These are phyloP conservation scores for Allium sativum DNA, from an alignment of 106 monocot genomes.

Conservation along the genomic window DNA sequence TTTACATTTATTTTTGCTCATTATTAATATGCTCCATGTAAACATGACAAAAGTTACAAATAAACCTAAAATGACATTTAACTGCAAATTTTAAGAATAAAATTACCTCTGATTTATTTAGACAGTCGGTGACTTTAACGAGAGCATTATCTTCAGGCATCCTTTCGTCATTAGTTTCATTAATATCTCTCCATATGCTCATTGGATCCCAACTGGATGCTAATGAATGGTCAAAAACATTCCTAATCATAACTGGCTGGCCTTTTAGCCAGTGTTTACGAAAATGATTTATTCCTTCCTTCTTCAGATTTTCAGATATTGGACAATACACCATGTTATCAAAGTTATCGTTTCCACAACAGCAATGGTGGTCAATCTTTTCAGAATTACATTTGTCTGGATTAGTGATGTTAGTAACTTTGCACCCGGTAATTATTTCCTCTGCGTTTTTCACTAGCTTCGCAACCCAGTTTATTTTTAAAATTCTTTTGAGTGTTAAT, in stretches of 20 bases:
- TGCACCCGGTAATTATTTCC: constrained; percentile 94
- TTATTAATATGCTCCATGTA: too few species aligned
- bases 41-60: too few species aligned
- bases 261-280: constrained; percentile 73
- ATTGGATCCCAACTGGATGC: constrained; percentile 79
- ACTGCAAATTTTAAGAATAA: constrained; percentile 1
- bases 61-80: background rate
- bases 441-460: constrained; percentile 83
- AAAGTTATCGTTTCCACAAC: constrained; percentile 23
- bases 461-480: constrained; percentile 92
- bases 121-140: constrained; percentile 60
- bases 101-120: constrained; percentile 61
- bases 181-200: constrained; percentile 70
- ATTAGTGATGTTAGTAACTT: constrained; percentile 22
- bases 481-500: constrained; percentile 62
- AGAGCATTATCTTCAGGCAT: constrained; percentile 30
- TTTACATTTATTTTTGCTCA: too few species aligned
- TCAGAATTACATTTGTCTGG: constrained; percentile 22
- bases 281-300: constrained; percentile 54
- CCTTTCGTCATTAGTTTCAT: constrained; percentile 47
- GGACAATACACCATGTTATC: constrained; percentile 54
- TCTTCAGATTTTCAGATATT: constrained; percentile 41
- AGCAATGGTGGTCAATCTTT: constrained; percentile 18
- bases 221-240: constrained; percentile 47
- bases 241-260: constrained; percentile 62